Evolutionary conservation across 2,329 filamentous ascomycete genomes (phyloP).

Genomic region (Clonostachys byssicola): DNA sequence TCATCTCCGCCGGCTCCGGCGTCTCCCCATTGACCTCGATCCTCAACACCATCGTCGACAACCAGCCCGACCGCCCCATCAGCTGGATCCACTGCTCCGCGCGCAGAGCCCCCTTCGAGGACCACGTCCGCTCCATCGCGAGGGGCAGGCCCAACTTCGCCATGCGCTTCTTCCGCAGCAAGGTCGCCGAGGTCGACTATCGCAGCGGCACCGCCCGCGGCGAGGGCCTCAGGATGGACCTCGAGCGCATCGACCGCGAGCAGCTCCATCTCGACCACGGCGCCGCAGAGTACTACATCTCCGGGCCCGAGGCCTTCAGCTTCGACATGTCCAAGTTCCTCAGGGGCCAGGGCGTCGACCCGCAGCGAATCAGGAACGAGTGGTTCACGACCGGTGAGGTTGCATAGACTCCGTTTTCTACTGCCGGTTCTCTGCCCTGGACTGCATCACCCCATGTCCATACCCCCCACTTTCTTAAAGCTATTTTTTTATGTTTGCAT

Average conservation of each 20-base stretch:
- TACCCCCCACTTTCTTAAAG: too few relatives aligned
- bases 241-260: conserved; percentile 34
- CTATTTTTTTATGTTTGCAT: too few relatives aligned
- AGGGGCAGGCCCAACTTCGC: conserved; percentile 25
- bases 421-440: too few relatives aligned
- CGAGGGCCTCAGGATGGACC: conserved; percentile 33
- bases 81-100: conserved; percentile 54
- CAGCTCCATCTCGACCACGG: conserved; percentile 40
- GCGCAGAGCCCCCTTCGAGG: conserved; percentile 47
- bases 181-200: conserved; percentile 34
- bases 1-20: conserved; percentile 59
- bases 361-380: conserved; percentile 36
- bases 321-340: conserved; percentile 40
- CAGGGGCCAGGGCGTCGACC: conserved; percentile 29
- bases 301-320: conserved; percentile 52
- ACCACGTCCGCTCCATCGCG: conserved; percentile 41
- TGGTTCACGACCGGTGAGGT: conserved; percentile 39
- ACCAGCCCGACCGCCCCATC: conserved; percentile 36
- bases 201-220: conserved; percentile 3
- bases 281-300: conserved; percentile 48
- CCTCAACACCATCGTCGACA: conserved; percentile 45
- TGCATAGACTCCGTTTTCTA: too few relatives aligned
- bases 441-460: too few relatives aligned
- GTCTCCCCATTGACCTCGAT: conserved; percentile 58
- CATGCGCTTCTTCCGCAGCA: conserved; percentile 45